Evolutionary conservation across 2,329 filamentous ascomycete species (phyloP), one percentile per base, ranked within the genome.

Genomic region (Moelleriella libera): DNA sequence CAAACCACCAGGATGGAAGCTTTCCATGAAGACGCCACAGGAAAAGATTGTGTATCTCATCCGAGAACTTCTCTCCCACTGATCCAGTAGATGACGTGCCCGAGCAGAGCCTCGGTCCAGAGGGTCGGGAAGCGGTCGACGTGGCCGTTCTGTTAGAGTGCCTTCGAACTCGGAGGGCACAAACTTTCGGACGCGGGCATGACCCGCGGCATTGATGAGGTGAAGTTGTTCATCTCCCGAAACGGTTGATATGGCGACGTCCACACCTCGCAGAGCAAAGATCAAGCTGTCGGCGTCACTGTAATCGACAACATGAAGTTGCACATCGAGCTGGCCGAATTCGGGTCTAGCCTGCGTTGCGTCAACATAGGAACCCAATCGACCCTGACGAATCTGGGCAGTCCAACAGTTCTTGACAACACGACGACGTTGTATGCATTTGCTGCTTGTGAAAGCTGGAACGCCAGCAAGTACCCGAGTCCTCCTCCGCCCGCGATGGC

Each of bases 91-190:
- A 2, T 69, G 66, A 5, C 82, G 65, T 2, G 80, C 80, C n/a
- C 69, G 67, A 9, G 68, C 66, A 28, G 75, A 76, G 21, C 73
- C 75, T 43, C 76, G 75, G 58, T 86, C 80, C 29, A 85, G 65
- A 2, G 78, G 71, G 49, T 83, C 80, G 48, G 69, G 65, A 31
- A 52, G 53, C 5, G 66, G 56, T 1, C 74, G 71, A 45, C 82
- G 70, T 43, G 74, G 68, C 14, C 64, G 8, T 12, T 8, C 32
- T 37, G 8, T 62, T 12, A 83, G 68, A 32, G 69, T 68, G 1
- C 84, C 84, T 64, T 87, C 82, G 54, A 88, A 88, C 55, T 88
- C 84, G 6, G 83, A 82, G 1, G 85, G 83, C 4, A 85, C 79
- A 57, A 88, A 88, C 37, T 78, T 73, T 12, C 75, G 72, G 2